A percentile compares a stretch with the other conserved stretches of the same genome.
Conservation (phyloP, 2,329 filamentous ascomycete genomes). For the Fusarium pininemorale region DNA sequence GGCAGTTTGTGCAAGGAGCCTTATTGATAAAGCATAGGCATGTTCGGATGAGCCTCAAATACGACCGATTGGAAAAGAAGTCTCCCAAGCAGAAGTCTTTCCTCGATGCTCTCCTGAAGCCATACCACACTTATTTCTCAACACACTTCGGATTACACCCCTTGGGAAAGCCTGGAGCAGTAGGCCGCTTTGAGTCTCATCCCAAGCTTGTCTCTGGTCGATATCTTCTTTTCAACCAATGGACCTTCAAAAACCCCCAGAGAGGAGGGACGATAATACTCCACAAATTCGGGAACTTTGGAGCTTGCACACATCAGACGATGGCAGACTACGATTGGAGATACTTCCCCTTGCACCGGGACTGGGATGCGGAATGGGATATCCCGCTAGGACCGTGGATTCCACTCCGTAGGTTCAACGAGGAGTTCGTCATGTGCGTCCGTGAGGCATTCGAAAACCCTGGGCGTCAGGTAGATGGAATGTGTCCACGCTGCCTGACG, state of each 20-base stretch:
- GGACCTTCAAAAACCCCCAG: not conserved
- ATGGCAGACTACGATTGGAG: not conserved
- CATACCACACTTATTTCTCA: not conserved
- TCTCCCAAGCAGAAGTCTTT: not conserved
- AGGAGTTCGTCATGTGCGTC: not conserved
- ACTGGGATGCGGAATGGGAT: not conserved
- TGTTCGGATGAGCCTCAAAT: conserved; percentile 5
- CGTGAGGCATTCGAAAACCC: not conserved
- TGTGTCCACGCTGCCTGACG: not conserved
- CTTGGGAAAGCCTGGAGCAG: too few relatives aligned
- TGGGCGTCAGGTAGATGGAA: not conserved
- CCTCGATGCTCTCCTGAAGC: not conserved
- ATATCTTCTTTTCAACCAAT: conserved; percentile 1
- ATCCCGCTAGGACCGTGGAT: not conserved
- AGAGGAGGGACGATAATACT: not conserved
- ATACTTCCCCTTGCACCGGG: not conserved
- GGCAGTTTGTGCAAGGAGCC: not conserved
- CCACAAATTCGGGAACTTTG: not conserved
- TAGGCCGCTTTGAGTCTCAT: not conserved
- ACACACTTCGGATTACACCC: rapidly evolving
- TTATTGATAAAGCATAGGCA: not conserved
- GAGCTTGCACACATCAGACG: not conserved
- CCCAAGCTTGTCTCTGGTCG: conserved; percentile 5
- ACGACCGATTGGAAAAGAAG: not conserved
- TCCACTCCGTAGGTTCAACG: not conserved